Percentiles rank a stretch among this genome's conserved stretches.
These are phyloP conservation scores for Rhizophagus prolifer DNA, from an alignment of 192 early-diverging fungal species.

Conservation along the genomic window DNA sequence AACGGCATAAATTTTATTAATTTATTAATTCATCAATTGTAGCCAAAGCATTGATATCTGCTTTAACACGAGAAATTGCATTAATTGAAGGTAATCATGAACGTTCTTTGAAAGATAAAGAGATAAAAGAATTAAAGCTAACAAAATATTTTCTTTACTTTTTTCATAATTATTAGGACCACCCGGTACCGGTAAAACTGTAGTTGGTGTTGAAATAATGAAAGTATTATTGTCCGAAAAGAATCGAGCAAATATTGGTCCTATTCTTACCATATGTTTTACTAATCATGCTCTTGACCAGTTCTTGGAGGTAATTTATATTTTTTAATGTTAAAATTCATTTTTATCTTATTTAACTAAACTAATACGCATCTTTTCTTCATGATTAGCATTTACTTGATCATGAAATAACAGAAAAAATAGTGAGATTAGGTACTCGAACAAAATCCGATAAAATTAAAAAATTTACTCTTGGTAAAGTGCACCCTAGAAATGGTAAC, in stretches of 20 bases:
- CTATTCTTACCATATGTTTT: conserved; percentile 54
- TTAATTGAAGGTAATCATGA: conserved; percentile 51
- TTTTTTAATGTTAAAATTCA: background rate
- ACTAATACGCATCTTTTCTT: background rate
- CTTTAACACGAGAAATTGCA: conserved; percentile 48
- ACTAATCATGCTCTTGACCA: conserved; percentile 67
- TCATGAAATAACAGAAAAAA: conserved; percentile 33
- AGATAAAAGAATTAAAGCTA: too few species aligned
- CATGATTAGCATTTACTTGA: conserved; percentile 13
- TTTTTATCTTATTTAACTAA: too few species aligned
- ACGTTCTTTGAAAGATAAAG: too few species aligned
- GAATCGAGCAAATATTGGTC: conserved; percentile 40
- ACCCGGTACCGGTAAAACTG: conserved; percentile 55
- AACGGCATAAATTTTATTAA: background rate
- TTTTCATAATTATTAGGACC: conserved; percentile 25
- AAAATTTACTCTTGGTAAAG: conserved; percentile 18
- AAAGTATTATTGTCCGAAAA: conserved; percentile 33
- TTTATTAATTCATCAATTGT: background rate
- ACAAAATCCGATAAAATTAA: conserved; percentile 36
- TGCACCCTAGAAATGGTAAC: background rate
- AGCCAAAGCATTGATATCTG: conserved; percentile 44
- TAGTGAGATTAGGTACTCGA: conserved; percentile 51
- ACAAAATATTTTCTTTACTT: too few species aligned
- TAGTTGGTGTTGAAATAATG: conserved; percentile 53
- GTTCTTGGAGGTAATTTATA: conserved; percentile 43